Base-by-base conservation (phyloP, 495 filamentous ascomycete species). In the Penicillium angulare region DNA sequence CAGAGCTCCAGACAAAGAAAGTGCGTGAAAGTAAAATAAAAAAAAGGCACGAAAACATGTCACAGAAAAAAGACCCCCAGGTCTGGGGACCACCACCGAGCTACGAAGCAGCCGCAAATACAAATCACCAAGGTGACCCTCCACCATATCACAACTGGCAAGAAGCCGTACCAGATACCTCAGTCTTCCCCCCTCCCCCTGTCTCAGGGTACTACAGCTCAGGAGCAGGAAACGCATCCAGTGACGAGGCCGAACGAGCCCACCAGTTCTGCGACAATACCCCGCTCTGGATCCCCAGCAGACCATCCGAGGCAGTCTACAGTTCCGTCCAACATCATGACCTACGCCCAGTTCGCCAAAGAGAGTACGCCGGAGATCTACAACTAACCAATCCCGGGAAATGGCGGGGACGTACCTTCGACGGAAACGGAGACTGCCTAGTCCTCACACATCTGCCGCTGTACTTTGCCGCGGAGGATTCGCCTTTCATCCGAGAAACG, bases 121-220 rank as follows among this genome's bases (percentile, higher is more conserved):
- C 7, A 27, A 24, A 7, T 17, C 15, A 18, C 9, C 22, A 27
- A 12, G 21, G 56, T 3, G 62, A 79, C 1, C 80, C 81, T 5
- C 81, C 84, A 22, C 74, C 79, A 21, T 81, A 86, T 57, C 88
- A 95, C 62, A 87, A 91, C 73, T 95, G 90, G 90, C 77, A 86
- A 57, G 76, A 81, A 21, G 77, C 82, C 5, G 82, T 95, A 9
- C 88, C 88, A 3, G 90, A 96, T 65, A 93, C 81, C 21, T 71
- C 89, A 1, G 77, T 84, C 29, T 85, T 96, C 42, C 90, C 90
- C 0, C 92, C 92, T 2, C 90, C 92, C 0, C 91, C 92, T 2
- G 70, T 77, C 36, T 69, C 91, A 51, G 81, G 83, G 31, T 81
- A 85, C 58, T 79, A 86, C 38, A 63, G 55, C 33, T 92, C 88